phyloP scores from a whole-genome alignment of 2,329 filamentous ascomycete genomes.

The Pyricularia grisea region DNA sequence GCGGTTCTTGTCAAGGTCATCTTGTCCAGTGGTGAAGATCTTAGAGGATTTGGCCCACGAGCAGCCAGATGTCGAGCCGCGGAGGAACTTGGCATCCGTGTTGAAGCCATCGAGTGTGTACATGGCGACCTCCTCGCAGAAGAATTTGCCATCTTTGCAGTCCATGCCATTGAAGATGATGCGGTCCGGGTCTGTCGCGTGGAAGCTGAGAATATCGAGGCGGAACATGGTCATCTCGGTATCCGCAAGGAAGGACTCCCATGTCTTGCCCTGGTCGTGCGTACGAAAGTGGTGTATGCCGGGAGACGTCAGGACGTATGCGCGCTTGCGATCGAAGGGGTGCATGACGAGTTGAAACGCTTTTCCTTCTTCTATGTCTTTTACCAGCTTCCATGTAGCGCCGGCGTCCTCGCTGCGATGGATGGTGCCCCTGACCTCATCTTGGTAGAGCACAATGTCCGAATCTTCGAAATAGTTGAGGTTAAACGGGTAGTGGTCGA shows the following conservation, averaged over 20 bases:
- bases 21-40: slow-evolving; percentile 60
- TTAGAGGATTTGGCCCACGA: slow-evolving; percentile 77
- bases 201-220: slow-evolving; percentile 56
- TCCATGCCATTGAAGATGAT: slow-evolving; percentile 75
- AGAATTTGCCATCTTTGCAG: slow-evolving; percentile 47
- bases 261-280: slow-evolving; percentile 70
- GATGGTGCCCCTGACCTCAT: slow-evolving; percentile 52
- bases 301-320: slow-evolving; percentile 63
- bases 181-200: slow-evolving; percentile 73
- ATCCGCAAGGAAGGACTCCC: slow-evolving; percentile 63
- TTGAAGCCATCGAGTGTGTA: slow-evolving; percentile 87
- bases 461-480: slow-evolving; percentile 90
- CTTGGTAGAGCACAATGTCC: slow-evolving; percentile 69
- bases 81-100: slow-evolving; percentile 52
- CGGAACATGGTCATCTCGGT: slow-evolving; percentile 45
- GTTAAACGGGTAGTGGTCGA: slow-evolving; percentile 57
- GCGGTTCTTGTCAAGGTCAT: slow-evolving; percentile 57
- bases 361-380: slow-evolving; percentile 53
- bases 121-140: slow-evolving; percentile 52
- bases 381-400: slow-evolving; percentile 59
- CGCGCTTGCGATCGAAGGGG: slow-evolving; percentile 66
- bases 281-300: slow-evolving; percentile 72
- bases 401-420: slow-evolving; percentile 78
- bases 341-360: slow-evolving; percentile 63
- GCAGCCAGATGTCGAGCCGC: slow-evolving; percentile 64